Conservation (phyloP, 192 early-diverging fungal species). For the Backusella morwellensis region DNA sequence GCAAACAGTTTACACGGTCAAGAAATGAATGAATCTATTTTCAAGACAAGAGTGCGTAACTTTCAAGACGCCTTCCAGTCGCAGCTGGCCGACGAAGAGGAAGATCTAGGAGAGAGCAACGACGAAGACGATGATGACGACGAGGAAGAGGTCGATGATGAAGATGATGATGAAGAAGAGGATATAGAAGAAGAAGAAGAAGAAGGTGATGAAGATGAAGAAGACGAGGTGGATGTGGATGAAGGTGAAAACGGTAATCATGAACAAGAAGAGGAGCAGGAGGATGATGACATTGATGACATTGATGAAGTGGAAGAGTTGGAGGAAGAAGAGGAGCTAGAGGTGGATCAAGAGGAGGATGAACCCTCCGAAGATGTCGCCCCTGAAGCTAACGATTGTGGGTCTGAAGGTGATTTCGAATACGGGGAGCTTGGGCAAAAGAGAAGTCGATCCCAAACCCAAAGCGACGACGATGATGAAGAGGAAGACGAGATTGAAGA, state of each 20-base stretch:
- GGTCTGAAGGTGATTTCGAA: background rate
- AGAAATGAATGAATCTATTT: background rate
- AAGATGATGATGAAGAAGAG: background rate
- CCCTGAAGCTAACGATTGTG: background rate
- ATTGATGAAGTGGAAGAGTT: background rate
- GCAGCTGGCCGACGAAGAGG: background rate
- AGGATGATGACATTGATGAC: background rate
- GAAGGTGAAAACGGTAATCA: background rate
- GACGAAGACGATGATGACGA: conserved; percentile 6
- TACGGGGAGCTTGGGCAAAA: background rate
- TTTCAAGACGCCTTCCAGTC: background rate
- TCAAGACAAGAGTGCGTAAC: conserved; percentile 7
- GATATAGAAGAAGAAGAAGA: background rate
- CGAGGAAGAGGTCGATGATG: background rate
- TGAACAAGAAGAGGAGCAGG: background rate
- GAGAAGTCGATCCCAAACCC: background rate
- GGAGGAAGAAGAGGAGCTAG: background rate
- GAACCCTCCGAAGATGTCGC: background rate
- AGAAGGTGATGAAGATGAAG: background rate
- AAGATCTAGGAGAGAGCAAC: background rate
- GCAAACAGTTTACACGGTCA: background rate
- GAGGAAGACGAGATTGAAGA: background rate
- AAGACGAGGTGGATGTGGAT: background rate
- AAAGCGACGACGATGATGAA: background rate
- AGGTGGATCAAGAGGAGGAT: background rate